A percentile compares a stretch with the other conserved stretches of the same genome.
Conservation (phyloP, 495 filamentous ascomycete species). For the Staphylotrichum tortipilum region DNA sequence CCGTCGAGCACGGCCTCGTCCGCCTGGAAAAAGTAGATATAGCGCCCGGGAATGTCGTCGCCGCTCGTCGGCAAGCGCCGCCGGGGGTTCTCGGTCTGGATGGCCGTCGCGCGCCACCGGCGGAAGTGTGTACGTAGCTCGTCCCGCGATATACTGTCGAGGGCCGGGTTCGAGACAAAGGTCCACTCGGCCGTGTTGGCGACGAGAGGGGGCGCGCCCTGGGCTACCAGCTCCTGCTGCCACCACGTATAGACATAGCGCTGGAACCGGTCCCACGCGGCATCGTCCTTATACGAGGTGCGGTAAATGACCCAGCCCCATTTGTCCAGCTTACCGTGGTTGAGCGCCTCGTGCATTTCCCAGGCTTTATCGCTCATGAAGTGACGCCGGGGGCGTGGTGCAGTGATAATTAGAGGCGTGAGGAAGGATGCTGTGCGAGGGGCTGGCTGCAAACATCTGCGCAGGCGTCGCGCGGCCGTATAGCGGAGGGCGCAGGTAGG, state of each 20-base stretch:
- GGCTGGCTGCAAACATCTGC: too few relatives aligned
- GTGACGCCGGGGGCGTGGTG: too few relatives aligned
- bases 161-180: neutral
- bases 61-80: neutral
- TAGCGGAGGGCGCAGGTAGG: too few relatives aligned
- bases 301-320: conserved; percentile 7
- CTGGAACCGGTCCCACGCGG: neutral
- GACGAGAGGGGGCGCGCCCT: too few relatives aligned
- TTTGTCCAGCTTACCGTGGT: neutral
- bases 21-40: neutral
- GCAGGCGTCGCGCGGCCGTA: too few relatives aligned
- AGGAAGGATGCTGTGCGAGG: too few relatives aligned
- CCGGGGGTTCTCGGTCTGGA: neutral
- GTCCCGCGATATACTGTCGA: neutral
- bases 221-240: neutral
- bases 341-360: conserved; percentile 2
- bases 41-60: neutral
- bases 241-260: neutral
- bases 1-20: neutral
- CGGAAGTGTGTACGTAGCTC: neutral
- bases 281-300: neutral
- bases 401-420: too few relatives aligned
- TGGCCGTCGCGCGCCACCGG: neutral
- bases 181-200: neutral
- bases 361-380: too few relatives aligned